Base-by-base conservation (phyloP, 345 rosid genomes). In the Geranium brycei region DNA sequence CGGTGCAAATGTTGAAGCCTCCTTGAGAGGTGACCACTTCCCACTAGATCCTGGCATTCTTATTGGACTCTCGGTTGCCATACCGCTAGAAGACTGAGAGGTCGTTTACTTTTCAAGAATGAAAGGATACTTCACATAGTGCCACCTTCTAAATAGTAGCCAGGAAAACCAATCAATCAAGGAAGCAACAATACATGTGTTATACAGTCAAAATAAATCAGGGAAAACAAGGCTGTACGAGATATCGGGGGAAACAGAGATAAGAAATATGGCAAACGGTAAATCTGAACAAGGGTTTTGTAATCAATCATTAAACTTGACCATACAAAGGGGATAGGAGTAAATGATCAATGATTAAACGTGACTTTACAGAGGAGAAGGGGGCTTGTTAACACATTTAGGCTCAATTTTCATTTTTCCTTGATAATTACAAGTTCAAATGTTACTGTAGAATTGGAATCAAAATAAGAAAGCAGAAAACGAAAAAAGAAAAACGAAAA, bases 21-120 rank as follows among this genome's bases (percentile, higher is more conserved):
- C 88, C 69, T 78, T 81, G 57, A 87, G 71, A 71, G 83, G 73
- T 57, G 78, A 73, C 89, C 93, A 80, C 16, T 77, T 85, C 69
- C 77, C 83, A 73, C 82, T 75, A 61, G 77, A 73, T 62, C 86
- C 97, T 70, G 86, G 80, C 79, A 88, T 75, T 73, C 87, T 85
- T 87, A 91, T 78, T 23, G 93, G 85, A 53, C 92, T 86, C 74
- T 91, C 91, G 62, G 97, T 91, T 55, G 96, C 80, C 97, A 88
- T 88, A 19, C 70, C 65, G 28, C 60, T 64, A 47, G 53, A 47
- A 6, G 53, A 47, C 11, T 7, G 14, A 47, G 12, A 47, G 53
- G 0, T 2, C 53, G 12, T 47, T 47, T 13, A 3, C 7, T 11
- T 47, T 47, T 47, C 53, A 6, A 11, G 7, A 13, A 3, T 7